A percentile compares a stretch with the other conserved stretches of the same genome.
These are phyloP conservation scores for Metarhizium anisopliae DNA, from an alignment of 2,329 filamentous ascomycete species.

Conservation along the genomic window DNA sequence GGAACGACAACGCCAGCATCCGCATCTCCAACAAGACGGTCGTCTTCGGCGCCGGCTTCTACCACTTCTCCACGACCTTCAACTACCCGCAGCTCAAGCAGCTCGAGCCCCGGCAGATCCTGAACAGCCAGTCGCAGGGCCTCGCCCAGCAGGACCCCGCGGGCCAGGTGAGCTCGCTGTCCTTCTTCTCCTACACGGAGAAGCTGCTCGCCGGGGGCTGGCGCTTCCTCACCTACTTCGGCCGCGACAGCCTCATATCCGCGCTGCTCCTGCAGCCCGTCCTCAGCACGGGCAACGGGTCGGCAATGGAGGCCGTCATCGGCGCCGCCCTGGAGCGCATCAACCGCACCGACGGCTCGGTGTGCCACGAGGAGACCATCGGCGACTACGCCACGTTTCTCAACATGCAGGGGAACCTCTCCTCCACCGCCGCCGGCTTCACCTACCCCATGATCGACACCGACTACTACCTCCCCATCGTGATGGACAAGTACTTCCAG, in stretches of 20 bases:
- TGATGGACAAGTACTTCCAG: no score
- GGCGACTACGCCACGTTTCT: constrained; percentile 56
- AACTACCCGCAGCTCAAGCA: constrained; percentile 54
- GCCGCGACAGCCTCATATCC: constrained; percentile 55
- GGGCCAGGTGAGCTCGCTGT: constrained; percentile 42
- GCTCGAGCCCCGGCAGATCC: constrained; percentile 36
- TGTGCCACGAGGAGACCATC: constrained; percentile 57
- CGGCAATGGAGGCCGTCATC: constrained; percentile 53
- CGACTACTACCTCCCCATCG: no score
- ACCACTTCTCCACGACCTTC: constrained; percentile 47
- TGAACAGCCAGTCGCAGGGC: constrained; percentile 36
- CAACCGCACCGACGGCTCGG: constrained; percentile 49
- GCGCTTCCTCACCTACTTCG: constrained; percentile 60
- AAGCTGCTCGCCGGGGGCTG: constrained; percentile 57
- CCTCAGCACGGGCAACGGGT: constrained; percentile 43
- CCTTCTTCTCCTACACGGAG: constrained; percentile 54
- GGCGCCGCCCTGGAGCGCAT: constrained; percentile 51
- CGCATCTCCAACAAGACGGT: constrained; percentile 32
- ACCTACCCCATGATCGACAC: no score
- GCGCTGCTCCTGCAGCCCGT: constrained; percentile 48
- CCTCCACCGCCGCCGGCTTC: no score
- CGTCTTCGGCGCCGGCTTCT: constrained; percentile 42
- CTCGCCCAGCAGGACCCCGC: constrained; percentile 33
- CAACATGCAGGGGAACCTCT: constrained; percentile 34
- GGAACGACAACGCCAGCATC: constrained; percentile 19